Evolutionary conservation across 257 asterid species (phyloP), one percentile per base, ranked within the genome.

Genomic region (Oldenlandia corymbosa): DNA sequence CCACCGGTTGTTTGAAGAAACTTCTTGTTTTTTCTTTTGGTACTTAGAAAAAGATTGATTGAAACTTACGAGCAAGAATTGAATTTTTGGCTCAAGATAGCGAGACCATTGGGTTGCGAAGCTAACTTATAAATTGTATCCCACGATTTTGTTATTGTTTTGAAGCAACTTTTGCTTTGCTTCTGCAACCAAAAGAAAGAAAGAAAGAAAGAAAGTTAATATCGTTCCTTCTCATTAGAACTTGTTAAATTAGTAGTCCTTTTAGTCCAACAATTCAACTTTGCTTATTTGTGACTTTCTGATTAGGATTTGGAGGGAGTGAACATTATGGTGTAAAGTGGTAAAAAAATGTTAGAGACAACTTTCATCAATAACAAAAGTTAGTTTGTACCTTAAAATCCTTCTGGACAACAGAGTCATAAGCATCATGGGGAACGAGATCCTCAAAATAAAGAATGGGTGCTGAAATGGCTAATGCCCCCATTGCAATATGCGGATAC

Each of bases 401-500:
- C 12, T 83, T 62, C 1, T 87, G 69, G 8, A 79, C 93, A 23
- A 73, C 43, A 0, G 80, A 64, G 65, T 65, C 71, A 57, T 81
- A 89, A 59, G 87, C 91, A 73, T 80, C 60, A 56, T 79, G 86
- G 20, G 95, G 93, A 41, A 83, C 81, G 52, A 86, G 77, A n/a
- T 81, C 39, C 43, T 88, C 94, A 31, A 90, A 90, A 65, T 87
- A 83, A 36, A 87, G 94, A 80, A 90, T 48, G 0, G 97, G 97
- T 26, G 97, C 90, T 34, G 97, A 90, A 5, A 91, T 81, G 5
- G 95, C 97, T 10, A 90, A 36, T 3, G 97, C 97, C n/a, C 95
- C 95, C 0, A 83, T 27, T 13, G 94, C 88, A 20, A 90, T 69
- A 72, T 90, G 95, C 39, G 97, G 95, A 73, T 90, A 90, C 34